These are phyloP conservation scores for Taphrina wiesneri DNA, from an alignment of 1,139 yeast species.

Conservation along the genomic window DNA sequence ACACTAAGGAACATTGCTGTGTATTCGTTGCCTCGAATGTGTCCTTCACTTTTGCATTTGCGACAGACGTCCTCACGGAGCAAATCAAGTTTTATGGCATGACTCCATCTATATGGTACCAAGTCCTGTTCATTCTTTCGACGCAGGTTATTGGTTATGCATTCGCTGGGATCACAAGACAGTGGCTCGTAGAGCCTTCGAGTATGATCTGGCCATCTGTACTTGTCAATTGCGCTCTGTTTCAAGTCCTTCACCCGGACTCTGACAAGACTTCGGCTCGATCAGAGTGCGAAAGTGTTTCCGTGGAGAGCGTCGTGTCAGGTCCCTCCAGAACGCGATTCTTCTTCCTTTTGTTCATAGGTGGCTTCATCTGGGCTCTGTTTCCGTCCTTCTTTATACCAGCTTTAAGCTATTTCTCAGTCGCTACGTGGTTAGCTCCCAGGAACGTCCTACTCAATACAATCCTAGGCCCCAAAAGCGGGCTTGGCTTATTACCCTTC, in stretches of 20 bases:
- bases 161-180: conserved; percentile 61
- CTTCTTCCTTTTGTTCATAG: conserved; percentile 46
- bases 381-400: conserved; percentile 57
- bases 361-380: conserved; percentile 57
- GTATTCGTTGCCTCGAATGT: conserved; percentile 42
- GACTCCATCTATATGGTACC: conserved; percentile 32
- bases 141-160: conserved; percentile 66
- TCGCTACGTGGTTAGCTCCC: conserved; percentile 65
- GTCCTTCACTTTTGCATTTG: conserved; percentile 57
- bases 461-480: conserved; percentile 61
- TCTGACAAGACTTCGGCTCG: not conserved
- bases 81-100: conserved; percentile 50
- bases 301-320: conserved; percentile 45
- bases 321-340: conserved; percentile 40
- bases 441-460: conserved; percentile 59
- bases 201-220: conserved; percentile 63
- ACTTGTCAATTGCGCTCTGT: conserved; percentile 36
- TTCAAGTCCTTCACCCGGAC: conserved; percentile 32
- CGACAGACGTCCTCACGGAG: conserved; percentile 62
- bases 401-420: conserved; percentile 55
- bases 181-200: conserved; percentile 61
- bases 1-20: conserved; percentile 27
- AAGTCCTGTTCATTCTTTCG: conserved; percentile 33
- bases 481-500: conserved; percentile 65
- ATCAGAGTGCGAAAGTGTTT: not conserved